Percentiles rank a stretch among this genome's conserved stretches.
phyloP scores from a whole-genome alignment of 345 rosid genomes.

The Streptanthus diversifolius region DNA sequence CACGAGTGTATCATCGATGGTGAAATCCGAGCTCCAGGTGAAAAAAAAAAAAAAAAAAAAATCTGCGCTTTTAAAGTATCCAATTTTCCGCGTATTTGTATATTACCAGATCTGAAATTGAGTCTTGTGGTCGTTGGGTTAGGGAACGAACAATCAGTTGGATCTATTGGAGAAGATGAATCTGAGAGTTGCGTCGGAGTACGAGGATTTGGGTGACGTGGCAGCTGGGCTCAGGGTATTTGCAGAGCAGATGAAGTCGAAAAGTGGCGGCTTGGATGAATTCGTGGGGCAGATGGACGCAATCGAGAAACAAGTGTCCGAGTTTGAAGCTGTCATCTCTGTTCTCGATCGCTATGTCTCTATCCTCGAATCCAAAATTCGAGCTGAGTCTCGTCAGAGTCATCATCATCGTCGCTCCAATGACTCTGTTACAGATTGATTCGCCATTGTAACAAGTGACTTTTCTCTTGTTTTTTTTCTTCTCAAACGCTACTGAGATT shows the following conservation, averaged over 20 bases:
- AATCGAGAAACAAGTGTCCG: constrained; percentile 72
- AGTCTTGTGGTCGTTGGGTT: background rate
- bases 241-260: constrained; percentile 70
- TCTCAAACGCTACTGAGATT: background rate
- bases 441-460: background rate
- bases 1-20: constrained; percentile 64
- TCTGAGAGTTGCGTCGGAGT: constrained; percentile 63
- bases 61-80: background rate
- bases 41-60: background rate
- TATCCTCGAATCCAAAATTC: constrained; percentile 63
- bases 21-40: constrained; percentile 80
- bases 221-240: constrained; percentile 68
- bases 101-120: background rate
- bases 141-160: constrained; percentile 68
- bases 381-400: constrained; percentile 32
- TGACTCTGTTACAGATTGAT: constrained; percentile 15
- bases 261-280: constrained; percentile 65
- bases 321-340: constrained; percentile 73
- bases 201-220: constrained; percentile 67
- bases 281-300: constrained; percentile 69
- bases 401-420: constrained; percentile 10
- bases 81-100: background rate
- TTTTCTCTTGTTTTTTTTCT: background rate
- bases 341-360: constrained; percentile 74
- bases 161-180: constrained; percentile 92